Evolutionary conservation across 23 red algal genomes (phyloP), one percentile per base, ranked within the genome.

Genomic region (Gracilaria caudata): DNA sequence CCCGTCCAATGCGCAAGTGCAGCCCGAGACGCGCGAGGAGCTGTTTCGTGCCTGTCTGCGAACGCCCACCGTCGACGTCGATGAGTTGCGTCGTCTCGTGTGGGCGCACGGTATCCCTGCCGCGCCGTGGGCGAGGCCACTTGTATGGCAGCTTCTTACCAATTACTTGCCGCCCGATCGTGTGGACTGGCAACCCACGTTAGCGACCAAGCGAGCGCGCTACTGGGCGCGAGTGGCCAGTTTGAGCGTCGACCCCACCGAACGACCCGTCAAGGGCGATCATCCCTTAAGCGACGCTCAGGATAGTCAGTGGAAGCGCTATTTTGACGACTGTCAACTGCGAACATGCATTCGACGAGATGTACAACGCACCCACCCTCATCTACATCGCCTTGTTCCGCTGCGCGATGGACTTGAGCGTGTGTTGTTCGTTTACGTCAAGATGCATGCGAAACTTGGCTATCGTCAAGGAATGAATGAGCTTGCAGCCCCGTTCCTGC

Each of bases 401-500:
- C 65, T 86, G 29, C 73, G 85, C 38, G 78, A 70, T 33, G 70
- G 61, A 0, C 60, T 96, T 30, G 82, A 61, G 28, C 86, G 94
- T 8, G 41, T 96, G 28, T 54, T 96, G 24, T 96, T 96, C 56
- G 86, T 96, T 0, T 96, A 90, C 65, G 94, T 86, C 21, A 96
- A 92, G 82, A 43, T 60, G 40, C 77, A 85, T 46, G 43, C 86
- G 29, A 72, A 35, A 0, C 26, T 90, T 29, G 86, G 86, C 19
- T 96, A 96, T 81, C 37, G 77, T 32, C 94, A 96, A 55, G 94
- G 94, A 33, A 96, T 96, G 94, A 96, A 96, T 45, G 94, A 96
- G 56, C 83, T 96, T 39, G 85, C 81, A 3, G 94, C 94, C 0
- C 65, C 82, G 35, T 86, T 96, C 38, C 45, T 96, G 30, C 75